These are phyloP conservation scores for Suillus alpinus DNA, from an alignment of 768 basidiomycete species.

Conservation along the genomic window DNA sequence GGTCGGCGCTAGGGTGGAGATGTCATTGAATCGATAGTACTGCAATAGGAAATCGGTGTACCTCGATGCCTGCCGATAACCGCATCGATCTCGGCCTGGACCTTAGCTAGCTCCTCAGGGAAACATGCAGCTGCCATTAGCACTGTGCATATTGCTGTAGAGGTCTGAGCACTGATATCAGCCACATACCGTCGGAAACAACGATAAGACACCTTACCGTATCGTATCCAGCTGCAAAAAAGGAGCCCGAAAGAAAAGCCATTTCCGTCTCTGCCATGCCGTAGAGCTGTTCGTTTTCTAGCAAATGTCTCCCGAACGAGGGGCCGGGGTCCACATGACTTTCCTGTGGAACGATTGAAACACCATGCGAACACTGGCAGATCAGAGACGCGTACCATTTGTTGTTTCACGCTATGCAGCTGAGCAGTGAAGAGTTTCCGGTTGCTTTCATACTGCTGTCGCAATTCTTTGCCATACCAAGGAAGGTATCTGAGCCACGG, in stretches of 20 bases:
- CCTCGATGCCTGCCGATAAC: no score
- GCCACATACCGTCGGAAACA: background rate
- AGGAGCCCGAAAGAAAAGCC: conserved; percentile 53
- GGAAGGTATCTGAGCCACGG: conserved; percentile 45
- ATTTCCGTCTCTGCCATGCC: conserved; percentile 49
- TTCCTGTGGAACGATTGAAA: conserved; percentile 4
- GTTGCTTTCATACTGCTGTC: conserved; percentile 50
- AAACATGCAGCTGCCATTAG: conserved; percentile 51
- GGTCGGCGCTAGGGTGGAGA: no score
- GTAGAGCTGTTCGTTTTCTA: conserved; percentile 47
- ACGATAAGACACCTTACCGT: conserved; percentile 29
- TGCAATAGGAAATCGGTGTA: no score
- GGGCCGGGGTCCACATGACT: conserved; percentile 7
- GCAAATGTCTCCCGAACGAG: conserved; percentile 45
- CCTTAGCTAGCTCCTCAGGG: conserved; percentile 43
- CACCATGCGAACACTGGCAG: no score
- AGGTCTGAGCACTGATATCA: conserved; percentile 29
- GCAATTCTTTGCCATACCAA: conserved; percentile 51
- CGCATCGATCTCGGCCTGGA: conserved; percentile 44
- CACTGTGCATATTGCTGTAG: conserved; percentile 45
- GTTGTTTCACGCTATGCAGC: conserved; percentile 38
- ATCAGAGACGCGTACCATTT: conserved; percentile 30
- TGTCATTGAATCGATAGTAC: no score
- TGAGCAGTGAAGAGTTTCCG: conserved; percentile 47
- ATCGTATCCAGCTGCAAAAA: conserved; percentile 62